Base-by-base conservation (phyloP, 23 red algal genomes). In the Agarophyton chilense region DNA sequence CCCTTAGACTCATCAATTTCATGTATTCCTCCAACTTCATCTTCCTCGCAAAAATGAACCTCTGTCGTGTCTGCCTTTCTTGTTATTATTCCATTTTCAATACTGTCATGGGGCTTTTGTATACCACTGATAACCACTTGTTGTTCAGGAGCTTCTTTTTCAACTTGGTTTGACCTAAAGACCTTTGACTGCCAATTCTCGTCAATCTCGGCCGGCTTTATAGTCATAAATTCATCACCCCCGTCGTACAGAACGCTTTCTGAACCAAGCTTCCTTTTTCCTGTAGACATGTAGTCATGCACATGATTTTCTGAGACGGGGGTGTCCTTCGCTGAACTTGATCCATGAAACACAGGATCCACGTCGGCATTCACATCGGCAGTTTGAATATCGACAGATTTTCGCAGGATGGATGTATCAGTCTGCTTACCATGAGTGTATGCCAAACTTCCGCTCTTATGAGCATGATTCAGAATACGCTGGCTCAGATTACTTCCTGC, bases 131-230 rank as follows among this genome's bases (percentile, higher is more conserved):
- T 21, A 49, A 24, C 10, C 11, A 25, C 21, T 46, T 74, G 39
- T 25, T 29, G 19, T 8, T 46, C 8, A 12, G 10, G 29, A 28
- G 5, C 24, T 21, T 47, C 41, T 0, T 47, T 41, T 52, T 47
- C 45, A 16, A 12, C 22, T 31, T 72, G 64, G 17, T 56, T 67
- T 18, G 50, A 47, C 45, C 73, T 73, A 22, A 50, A 63, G 10
- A 62, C 19, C 33, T 77, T 66, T 72, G 52, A 24, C 32, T 54
- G 41, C 88, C 88, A 91, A 73, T 61, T 82, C 10, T 91, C 77
- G 17, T 91, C 77, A 21, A 91, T 76, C 50, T 91, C 64, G 36
- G 88, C 88, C 12, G 88, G 88, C 63, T 67, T 52, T 9, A 91
- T 82, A 0, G 54, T 34, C 88, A 91, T 91, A 35, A 91, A 91